phyloP scores from a whole-genome alignment of 1,284 basidiomycete genomes.

The Heterobasidion irregulare region DNA sequence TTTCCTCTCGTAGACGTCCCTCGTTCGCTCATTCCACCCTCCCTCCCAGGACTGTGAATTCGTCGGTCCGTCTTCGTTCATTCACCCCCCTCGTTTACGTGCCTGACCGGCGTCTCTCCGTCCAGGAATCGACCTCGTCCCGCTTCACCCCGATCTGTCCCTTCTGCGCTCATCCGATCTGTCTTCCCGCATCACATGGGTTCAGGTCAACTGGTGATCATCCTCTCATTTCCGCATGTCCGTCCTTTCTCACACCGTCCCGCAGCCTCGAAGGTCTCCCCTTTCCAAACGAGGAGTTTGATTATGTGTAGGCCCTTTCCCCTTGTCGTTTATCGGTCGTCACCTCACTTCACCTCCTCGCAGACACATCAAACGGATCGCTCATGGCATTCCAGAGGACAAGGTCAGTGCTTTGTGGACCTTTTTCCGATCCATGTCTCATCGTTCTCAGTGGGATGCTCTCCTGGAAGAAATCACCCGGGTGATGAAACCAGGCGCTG shows the following conservation, averaged over 20 bases:
- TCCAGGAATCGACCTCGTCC: constrained; percentile 60
- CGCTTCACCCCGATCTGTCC: constrained; percentile 54
- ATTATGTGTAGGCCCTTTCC: constrained; percentile 48
- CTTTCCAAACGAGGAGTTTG: constrained; percentile 62
- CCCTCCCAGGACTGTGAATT: constrained; percentile 40
- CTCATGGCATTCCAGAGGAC: constrained; percentile 63
- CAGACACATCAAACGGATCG: constrained; percentile 60
- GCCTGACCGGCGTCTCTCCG: not conserved
- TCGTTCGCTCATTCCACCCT: not conserved
- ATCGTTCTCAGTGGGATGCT: constrained; percentile 42
- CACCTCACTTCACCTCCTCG: not conserved
- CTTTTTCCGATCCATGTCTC: constrained; percentile 5
- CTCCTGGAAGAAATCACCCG: constrained; percentile 58
- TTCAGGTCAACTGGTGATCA: constrained; percentile 59
- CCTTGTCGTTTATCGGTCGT: not conserved
- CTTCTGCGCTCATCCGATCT: constrained; percentile 47
- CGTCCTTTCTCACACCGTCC: constrained; percentile 5
- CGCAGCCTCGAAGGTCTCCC: constrained; percentile 55
- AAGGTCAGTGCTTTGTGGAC: constrained; percentile 32
- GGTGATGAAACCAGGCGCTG: constrained; percentile 60
- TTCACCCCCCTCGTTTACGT: not conserved
- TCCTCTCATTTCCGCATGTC: constrained; percentile 2
- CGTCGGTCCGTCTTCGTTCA: constrained; percentile 34
- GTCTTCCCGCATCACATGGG: constrained; percentile 54
- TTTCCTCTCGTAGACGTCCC: constrained; percentile 1